These are phyloP conservation scores for Strobilomyces dryophilus DNA, from an alignment of 768 basidiomycete species.

Conservation along the genomic window DNA sequence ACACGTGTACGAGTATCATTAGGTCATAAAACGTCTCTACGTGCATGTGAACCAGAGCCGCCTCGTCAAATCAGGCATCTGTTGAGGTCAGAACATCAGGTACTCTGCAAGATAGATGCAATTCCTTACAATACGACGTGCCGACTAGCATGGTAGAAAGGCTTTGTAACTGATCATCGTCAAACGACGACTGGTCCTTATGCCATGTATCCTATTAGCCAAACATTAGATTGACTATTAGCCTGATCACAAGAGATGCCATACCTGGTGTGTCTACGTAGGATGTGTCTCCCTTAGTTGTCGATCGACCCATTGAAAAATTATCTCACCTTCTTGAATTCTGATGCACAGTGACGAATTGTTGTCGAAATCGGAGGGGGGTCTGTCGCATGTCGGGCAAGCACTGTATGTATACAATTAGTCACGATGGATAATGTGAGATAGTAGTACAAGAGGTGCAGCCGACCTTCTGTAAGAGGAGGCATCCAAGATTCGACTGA, in stretches of 20 bases:
- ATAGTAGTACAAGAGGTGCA: neutral
- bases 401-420: constrained; percentile 40
- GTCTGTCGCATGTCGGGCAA: constrained; percentile 76
- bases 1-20: constrained; percentile 2
- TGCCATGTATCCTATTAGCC: constrained; percentile 79
- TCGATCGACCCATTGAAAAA: constrained; percentile 8
- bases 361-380: constrained; percentile 89
- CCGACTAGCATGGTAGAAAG: constrained; percentile 87
- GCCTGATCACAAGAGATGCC: neutral
- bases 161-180: constrained; percentile 85
- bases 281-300: neutral
- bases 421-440: neutral
- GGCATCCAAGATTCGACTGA: constrained; percentile 95
- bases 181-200: constrained; percentile 80
- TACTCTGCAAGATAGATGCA: neutral
- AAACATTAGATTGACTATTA: constrained; percentile 7
- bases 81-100: constrained; percentile 14
- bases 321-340: constrained; percentile 75
- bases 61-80: constrained; percentile 24
- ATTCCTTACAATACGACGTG: constrained; percentile 75
- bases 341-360: constrained; percentile 79
- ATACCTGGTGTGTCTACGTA: constrained; percentile 59
- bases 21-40: neutral
- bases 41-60: neutral
- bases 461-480: constrained; percentile 67